A percentile compares a stretch with the other conserved stretches of the same genome.
These are phyloP conservation scores for Lachnellula subtilissima DNA, from an alignment of 2,329 filamentous ascomycete genomes.

Conservation along the genomic window DNA sequence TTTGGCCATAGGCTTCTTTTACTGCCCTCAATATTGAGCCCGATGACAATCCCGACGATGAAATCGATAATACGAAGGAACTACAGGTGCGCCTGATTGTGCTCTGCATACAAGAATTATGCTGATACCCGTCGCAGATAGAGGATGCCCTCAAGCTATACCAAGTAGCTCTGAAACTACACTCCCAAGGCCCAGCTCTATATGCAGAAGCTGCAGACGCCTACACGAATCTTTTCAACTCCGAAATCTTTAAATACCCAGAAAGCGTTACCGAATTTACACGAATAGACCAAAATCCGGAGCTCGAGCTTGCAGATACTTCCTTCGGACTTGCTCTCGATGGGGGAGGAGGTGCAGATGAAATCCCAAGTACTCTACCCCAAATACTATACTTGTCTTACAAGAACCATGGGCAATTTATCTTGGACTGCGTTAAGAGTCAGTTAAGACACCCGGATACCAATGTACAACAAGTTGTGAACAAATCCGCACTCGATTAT, in stretches of 20 bases:
- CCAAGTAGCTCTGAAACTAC: constrained; percentile 83
- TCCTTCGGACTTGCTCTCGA: constrained; percentile 48
- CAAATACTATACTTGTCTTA: constrained; percentile 90
- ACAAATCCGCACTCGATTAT: constrained; percentile 31
- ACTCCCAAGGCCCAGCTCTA: constrained; percentile 75
- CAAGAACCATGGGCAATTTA: constrained; percentile 92
- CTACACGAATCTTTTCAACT: constrained; percentile 80
- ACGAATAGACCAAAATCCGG: constrained; percentile 56
- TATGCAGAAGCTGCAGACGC: constrained; percentile 74
- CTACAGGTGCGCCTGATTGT: constrained; percentile 57
- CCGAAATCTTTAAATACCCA: constrained; percentile 89
- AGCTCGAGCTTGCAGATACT: constrained; percentile 44
- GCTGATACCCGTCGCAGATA: constrained; percentile 48
- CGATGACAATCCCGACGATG: constrained; percentile 84
- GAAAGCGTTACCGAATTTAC: constrained; percentile 83
- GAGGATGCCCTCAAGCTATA: constrained; percentile 96
- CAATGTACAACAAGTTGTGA: constrained; percentile 30
- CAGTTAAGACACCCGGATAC: constrained; percentile 38
- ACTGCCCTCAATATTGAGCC: constrained; percentile 90
- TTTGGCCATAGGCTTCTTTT: constrained; percentile 43
- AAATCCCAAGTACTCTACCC: constrained; percentile 72
- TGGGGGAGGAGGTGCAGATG: constrained; percentile 61
- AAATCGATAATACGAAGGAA: constrained; percentile 92
- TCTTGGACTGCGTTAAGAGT: constrained; percentile 68
- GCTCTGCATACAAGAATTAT: background rate